Conservation (phyloP, 2,329 filamentous ascomycete genomes). For the Colletotrichum euphorbiae region DNA sequence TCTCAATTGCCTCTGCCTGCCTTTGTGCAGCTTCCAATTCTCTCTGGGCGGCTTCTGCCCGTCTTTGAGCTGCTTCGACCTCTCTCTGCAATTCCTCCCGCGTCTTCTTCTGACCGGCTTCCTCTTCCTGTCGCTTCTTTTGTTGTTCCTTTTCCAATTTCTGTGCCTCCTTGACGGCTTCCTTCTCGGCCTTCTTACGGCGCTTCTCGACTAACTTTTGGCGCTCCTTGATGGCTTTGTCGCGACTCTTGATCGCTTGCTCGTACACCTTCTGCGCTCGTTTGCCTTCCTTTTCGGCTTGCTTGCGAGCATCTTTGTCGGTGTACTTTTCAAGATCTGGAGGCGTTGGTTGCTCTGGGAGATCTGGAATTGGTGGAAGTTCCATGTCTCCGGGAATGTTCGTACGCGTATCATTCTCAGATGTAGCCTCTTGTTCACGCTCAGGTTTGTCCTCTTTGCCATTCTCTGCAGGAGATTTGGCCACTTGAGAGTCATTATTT, state of each 20-base stretch:
- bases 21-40: constrained; percentile 33
- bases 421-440: background rate
- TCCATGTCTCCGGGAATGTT: constrained; percentile 36
- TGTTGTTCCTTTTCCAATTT: constrained; percentile 45
- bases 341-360: constrained; percentile 65
- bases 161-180: constrained; percentile 54
- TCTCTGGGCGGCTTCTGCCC: constrained; percentile 41
- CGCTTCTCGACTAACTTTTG: constrained; percentile 69
- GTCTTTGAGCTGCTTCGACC: background rate
- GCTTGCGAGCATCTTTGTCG: constrained; percentile 74
- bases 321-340: constrained; percentile 69
- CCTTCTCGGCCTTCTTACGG: constrained; percentile 57
- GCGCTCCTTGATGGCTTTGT: constrained; percentile 72
- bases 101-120: constrained; percentile 46
- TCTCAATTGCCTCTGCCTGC: constrained; percentile 40
- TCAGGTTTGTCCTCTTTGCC: background rate
- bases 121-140: constrained; percentile 46
- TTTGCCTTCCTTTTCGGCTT: constrained; percentile 76
- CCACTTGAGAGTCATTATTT: background rate
- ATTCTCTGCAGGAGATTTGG: background rate
- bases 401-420: background rate
- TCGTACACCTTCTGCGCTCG: constrained; percentile 73
- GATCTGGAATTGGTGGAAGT: constrained; percentile 58
- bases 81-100: constrained; percentile 43
- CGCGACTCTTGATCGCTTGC: constrained; percentile 73